A percentile compares a stretch with the other conserved stretches of the same genome.
phyloP scores from a whole-genome alignment of 1,284 basidiomycete genomes.

The Termitomyces sp. region DNA sequence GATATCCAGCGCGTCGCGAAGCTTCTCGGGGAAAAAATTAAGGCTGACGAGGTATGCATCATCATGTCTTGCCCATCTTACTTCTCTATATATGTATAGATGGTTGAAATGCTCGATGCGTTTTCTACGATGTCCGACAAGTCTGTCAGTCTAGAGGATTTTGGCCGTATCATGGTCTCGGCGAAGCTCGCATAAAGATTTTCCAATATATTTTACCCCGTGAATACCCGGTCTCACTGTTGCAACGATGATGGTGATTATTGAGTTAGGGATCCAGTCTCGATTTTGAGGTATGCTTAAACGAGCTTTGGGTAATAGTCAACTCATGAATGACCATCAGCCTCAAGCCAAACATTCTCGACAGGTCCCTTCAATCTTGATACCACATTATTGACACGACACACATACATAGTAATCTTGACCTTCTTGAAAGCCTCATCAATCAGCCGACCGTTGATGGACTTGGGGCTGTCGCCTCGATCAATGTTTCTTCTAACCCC shows the following conservation, averaged over 20 bases:
- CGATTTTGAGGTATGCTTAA: background rate
- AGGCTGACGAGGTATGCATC: constrained; percentile 57
- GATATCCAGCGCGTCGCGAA: constrained; percentile 56
- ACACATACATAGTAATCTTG: too few species aligned
- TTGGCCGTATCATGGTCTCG: constrained; percentile 65
- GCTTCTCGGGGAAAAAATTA: constrained; percentile 62
- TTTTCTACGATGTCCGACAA: constrained; percentile 67
- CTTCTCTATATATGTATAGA: constrained; percentile 35
- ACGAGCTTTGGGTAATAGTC: background rate
- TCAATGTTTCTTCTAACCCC: background rate
- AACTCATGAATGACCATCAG: background rate
- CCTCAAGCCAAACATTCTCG: background rate
- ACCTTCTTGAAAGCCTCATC: background rate
- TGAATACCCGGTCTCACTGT: background rate
- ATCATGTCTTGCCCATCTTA: background rate
- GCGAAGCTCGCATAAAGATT: constrained; percentile 37
- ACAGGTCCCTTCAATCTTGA: background rate
- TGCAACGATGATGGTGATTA: background rate
- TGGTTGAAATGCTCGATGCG: constrained; percentile 66
- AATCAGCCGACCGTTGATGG: background rate
- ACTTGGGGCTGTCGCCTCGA: background rate
- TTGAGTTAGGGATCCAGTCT: background rate
- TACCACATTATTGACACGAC: background rate
- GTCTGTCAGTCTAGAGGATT: constrained; percentile 61
- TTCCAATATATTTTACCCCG: background rate